phyloP scores from a whole-genome alignment of 495 filamentous ascomycete species.

The Diplogelasinospora grovesii region DNA sequence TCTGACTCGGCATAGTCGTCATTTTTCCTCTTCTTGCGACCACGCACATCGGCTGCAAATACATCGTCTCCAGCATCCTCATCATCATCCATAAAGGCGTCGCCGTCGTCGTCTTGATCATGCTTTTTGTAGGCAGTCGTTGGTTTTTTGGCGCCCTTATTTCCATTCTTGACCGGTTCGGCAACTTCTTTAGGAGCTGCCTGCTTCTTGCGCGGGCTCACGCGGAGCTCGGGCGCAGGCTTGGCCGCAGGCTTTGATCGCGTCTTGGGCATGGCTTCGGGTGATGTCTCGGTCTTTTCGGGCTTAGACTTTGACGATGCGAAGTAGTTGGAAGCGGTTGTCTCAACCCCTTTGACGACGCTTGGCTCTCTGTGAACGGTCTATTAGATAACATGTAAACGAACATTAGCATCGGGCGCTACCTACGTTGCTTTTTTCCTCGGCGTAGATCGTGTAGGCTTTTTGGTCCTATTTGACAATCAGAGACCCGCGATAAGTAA shows the following conservation, averaged over 20 bases:
- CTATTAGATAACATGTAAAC: too few relatives aligned
- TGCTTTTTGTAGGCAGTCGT: constrained; percentile 24
- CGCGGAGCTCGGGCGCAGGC: constrained; percentile 27
- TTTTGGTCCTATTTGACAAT: constrained; percentile 29
- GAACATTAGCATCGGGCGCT: not conserved
- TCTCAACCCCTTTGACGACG: constrained; percentile 37
- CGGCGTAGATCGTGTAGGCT: constrained; percentile 30
- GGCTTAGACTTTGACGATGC: constrained; percentile 36
- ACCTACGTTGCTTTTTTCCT: constrained; percentile 39
- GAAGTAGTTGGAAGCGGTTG: constrained; percentile 44
- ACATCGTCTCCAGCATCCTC: constrained; percentile 68
- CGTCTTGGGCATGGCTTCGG: constrained; percentile 27
- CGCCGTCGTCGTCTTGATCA: constrained; percentile 34
- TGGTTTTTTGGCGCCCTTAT: constrained; percentile 26
- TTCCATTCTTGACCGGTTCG: constrained; percentile 16
- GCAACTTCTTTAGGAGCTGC: constrained; percentile 16
- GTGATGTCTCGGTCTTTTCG: constrained; percentile 18
- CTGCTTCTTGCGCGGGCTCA: constrained; percentile 36
- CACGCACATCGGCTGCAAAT: constrained; percentile 57
- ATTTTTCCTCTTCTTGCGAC: constrained; percentile 53
- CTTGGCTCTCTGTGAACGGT: constrained; percentile 16
- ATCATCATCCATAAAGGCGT: constrained; percentile 52
- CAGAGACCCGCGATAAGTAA: not conserved
- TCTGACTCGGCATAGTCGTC: constrained; percentile 61
- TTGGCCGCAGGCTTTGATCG: constrained; percentile 21